phyloP scores from a whole-genome alignment of 2,329 filamentous ascomycete genomes.

The Fusarium fracticaudum region DNA sequence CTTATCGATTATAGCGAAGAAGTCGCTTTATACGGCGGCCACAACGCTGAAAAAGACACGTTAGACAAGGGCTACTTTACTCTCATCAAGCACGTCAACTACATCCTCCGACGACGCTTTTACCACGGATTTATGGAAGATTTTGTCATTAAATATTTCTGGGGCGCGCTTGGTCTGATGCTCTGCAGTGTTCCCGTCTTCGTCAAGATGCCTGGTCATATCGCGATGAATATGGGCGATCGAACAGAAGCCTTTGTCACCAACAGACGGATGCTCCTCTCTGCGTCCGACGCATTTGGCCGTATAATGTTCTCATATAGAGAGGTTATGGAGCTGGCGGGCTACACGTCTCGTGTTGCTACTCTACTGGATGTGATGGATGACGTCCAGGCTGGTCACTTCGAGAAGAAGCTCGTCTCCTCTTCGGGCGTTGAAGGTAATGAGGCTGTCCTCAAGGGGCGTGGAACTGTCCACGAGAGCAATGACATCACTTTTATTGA shows the following conservation, averaged over 20 bases:
- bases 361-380: conserved; percentile 93
- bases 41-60: conserved; percentile 94
- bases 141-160: conserved; percentile 99
- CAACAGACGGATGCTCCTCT: conserved; percentile 89
- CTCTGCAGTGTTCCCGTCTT: conserved; percentile 97
- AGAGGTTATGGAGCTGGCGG: conserved; percentile 94
- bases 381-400: conserved; percentile 88
- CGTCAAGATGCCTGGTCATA: conserved; percentile 83
- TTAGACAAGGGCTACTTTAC: conserved; percentile 99
- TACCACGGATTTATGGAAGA: conserved; percentile 99
- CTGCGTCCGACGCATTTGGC: conserved; percentile 94
- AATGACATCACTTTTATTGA: conserved; percentile 84
- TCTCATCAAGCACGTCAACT: conserved; percentile 98
- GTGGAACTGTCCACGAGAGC: conserved; percentile 85
- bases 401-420: conserved; percentile 96
- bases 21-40: conserved; percentile 89
- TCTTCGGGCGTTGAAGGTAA: conserved; percentile 85
- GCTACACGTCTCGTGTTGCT: conserved; percentile 92
- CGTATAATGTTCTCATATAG: conserved; percentile 98
- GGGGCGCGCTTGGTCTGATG: conserved; percentile 90
- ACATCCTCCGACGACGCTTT: conserved; percentile 87
- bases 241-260: conserved; percentile 86
- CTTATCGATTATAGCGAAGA: conserved; percentile 97
- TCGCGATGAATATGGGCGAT: conserved; percentile 74
- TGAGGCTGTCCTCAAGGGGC: conserved; percentile 81